Evolutionary conservation across 2,329 filamentous ascomycete genomes (phyloP), one percentile per base, ranked within the genome.

Genomic region (Sodiomyces alkalinus): DNA sequence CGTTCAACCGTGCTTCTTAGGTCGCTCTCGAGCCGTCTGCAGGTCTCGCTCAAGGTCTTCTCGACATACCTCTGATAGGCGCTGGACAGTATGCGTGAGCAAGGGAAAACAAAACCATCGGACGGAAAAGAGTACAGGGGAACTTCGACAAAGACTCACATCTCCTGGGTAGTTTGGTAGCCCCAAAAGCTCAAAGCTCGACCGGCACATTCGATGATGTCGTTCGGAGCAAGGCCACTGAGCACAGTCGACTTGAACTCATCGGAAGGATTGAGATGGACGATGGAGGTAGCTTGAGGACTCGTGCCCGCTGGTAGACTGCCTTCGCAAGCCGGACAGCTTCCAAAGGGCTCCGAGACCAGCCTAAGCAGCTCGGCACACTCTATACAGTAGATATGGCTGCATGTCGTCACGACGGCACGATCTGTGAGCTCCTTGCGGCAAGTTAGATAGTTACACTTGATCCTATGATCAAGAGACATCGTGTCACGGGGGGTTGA

Each of bases 191-290:
- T 71, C 38, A 93, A 52, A 1, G 77, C 83, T 39, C 80, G 67
- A 5, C 77, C 74, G 14, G 82, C 79, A 50, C 83, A 92, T 41
- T 93, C 86, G 66, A 92, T 83, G 37, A 94, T 80, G 17, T 76
- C 63, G 19, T 66, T 75, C 1, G 87, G 87, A 34, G 73, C 80
- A 1, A 94, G 56, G 0, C 87, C 87, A 43, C 80, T 83, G 8
- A 94, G 60, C 1, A 92, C 69, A 34, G 76, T 86, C 0, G 80
- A 83, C 51, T 92, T 92, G 60, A 90, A 92, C 39, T 92, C 83
- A 43, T 94, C 86, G 0, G 73, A 75, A 0, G 83, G 83, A 34
- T 76, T 80, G 22, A 94, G 61, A 17, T 73, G 65, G 1, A 76
- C 68, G 13, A 76, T 60, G 7, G 80, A 71, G 4, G 74, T 80